phyloP scores from a whole-genome alignment of 306 rosid genomes.

The Prunus padus region DNA sequence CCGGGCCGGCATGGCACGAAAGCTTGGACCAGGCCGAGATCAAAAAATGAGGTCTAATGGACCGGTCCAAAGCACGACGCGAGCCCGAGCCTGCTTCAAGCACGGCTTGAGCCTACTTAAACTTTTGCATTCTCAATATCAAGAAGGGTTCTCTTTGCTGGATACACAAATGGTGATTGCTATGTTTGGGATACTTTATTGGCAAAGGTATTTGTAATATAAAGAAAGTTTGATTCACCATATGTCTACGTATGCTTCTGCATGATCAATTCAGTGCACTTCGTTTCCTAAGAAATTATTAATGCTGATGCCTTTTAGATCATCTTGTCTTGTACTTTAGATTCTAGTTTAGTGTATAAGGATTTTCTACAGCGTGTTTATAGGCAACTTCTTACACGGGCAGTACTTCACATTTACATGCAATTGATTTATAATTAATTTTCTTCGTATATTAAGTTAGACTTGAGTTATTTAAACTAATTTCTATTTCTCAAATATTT shows the following conservation, averaged over 20 bases:
- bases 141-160: slow-evolving; percentile 92
- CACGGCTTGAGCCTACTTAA: neutral
- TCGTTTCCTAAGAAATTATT: neutral
- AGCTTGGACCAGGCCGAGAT: too few relatives aligned
- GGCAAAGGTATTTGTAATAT: slow-evolving; percentile 57
- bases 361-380: neutral
- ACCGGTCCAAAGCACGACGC: too few relatives aligned
- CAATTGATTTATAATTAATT: too few relatives aligned
- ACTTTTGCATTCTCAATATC: slow-evolving; percentile 90
- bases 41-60: too few relatives aligned
- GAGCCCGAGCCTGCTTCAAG: too few relatives aligned
- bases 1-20: too few relatives aligned
- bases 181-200: slow-evolving; percentile 89
- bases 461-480: too few relatives aligned
- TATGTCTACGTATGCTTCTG: neutral
- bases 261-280: neutral
- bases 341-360: neutral
- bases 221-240: neutral
- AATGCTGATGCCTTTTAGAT: neutral
- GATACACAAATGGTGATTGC: slow-evolving; percentile 75
- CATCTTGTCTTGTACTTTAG: neutral
- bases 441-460: too few relatives aligned
- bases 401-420: too few relatives aligned
- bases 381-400: neutral
- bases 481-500: neutral